Percentiles rank a stretch among this genome's conserved stretches.
phyloP scores from a whole-genome alignment of 331 rosid species.

The Dryas integrifolia region DNA sequence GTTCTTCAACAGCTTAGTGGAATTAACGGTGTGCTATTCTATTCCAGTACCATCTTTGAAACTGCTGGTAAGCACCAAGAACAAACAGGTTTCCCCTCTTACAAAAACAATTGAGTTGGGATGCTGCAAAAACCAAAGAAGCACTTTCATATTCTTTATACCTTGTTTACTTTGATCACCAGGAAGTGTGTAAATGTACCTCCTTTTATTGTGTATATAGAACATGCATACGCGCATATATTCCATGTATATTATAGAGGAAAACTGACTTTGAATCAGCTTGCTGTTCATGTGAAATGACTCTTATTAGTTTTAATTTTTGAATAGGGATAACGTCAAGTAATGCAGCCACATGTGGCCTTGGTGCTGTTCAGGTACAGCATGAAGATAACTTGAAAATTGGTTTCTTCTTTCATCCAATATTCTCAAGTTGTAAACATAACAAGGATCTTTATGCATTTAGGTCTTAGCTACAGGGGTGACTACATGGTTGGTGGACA shows the following conservation, averaged over 20 bases:
- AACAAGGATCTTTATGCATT: slow-evolving; percentile 27
- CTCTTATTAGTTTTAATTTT: slow-evolving; percentile 28
- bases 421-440: slow-evolving; percentile 30
- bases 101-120: slow-evolving; percentile 9
- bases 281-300: slow-evolving; percentile 1
- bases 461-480: slow-evolving; percentile 77
- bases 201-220: not conserved
- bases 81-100: slow-evolving; percentile 8
- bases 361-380: slow-evolving; percentile 90
- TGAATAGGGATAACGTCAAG: slow-evolving; percentile 69
- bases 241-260: not conserved
- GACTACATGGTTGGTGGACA: slow-evolving; percentile 84
- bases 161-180: slow-evolving; percentile 10
- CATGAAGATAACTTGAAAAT: slow-evolving; percentile 22
- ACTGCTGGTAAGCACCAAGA: slow-evolving; percentile 62
- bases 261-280: slow-evolving; percentile 4
- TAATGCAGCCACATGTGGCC: slow-evolving; percentile 74
- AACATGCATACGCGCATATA: not conserved
- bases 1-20: slow-evolving; percentile 90
- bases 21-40: slow-evolving; percentile 82
- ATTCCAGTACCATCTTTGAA: slow-evolving; percentile 77
- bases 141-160: not conserved
- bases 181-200: not conserved
- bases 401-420: slow-evolving; percentile 4
- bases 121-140: slow-evolving; percentile 4